Conservation (phyloP, 139 green algal genomes). For the Closterium sp. region DNA sequence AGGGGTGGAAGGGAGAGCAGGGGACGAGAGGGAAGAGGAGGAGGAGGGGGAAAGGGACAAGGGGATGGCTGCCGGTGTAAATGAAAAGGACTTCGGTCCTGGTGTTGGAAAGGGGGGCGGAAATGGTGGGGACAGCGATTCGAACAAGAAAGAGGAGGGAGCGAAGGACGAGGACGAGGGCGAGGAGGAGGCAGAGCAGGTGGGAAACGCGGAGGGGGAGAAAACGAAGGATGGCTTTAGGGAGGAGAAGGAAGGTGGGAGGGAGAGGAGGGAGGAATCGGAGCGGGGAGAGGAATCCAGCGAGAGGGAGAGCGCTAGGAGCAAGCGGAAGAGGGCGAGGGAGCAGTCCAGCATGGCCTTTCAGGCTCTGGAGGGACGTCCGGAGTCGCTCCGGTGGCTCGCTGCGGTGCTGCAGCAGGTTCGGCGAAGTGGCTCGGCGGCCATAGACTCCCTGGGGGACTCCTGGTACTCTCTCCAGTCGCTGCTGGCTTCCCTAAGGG, state of each 20-base stretch:
- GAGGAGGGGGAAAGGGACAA: neutral
- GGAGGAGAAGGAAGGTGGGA: neutral
- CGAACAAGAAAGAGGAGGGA: neutral
- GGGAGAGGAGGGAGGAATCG: neutral
- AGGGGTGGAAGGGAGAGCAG: neutral
- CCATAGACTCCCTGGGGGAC: conserved; percentile 10
- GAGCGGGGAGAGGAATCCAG: neutral
- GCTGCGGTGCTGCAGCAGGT: conserved; percentile 17
- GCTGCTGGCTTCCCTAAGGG: neutral
- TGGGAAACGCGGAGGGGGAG: neutral
- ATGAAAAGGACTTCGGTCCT: neutral
- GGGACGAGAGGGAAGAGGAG: neutral
- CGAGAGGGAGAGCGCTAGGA: neutral
- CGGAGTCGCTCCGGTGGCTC: conserved; percentile 8
- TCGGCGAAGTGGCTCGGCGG: neutral
- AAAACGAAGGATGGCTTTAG: neutral
- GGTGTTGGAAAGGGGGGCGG: neutral
- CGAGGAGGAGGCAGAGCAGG: neutral
- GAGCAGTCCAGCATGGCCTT: neutral
- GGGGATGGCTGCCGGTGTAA: neutral
- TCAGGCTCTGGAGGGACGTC: conserved; percentile 11
- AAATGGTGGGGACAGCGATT: neutral
- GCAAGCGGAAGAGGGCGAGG: neutral
- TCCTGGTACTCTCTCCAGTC: neutral
- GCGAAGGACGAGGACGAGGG: neutral